phyloP scores from a whole-genome alignment of 2,329 filamentous ascomycete genomes.

The Talaromyces islandicus region DNA sequence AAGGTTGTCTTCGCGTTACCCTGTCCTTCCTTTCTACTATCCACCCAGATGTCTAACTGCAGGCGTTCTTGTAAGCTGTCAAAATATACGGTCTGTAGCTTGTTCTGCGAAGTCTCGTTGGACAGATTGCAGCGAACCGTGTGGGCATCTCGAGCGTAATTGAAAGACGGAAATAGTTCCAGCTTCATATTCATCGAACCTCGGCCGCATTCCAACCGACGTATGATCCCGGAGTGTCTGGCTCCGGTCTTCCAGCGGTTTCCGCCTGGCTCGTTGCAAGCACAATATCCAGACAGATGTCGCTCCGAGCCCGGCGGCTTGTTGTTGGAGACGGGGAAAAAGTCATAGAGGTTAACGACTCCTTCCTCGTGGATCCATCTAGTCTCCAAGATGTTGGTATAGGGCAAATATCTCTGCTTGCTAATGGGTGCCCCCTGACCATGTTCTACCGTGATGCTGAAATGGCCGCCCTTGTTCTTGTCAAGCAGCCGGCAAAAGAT shows the following conservation, averaged over 20 bases:
- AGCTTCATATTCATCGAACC: slow-evolving; percentile 60
- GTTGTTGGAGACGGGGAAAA: slow-evolving; percentile 65
- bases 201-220: slow-evolving; percentile 67
- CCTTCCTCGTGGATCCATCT: slow-evolving; percentile 72
- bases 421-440: slow-evolving; percentile 49
- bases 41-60: slow-evolving; percentile 63
- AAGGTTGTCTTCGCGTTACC: slow-evolving; percentile 50
- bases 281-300: slow-evolving; percentile 27
- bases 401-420: slow-evolving; percentile 72
- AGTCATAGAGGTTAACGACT: slow-evolving; percentile 67
- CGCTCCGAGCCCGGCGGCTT: slow-evolving; percentile 37
- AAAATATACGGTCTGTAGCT: slow-evolving; percentile 59
- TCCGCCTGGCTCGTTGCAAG: slow-evolving; percentile 36
- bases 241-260: slow-evolving; percentile 42
- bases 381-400: slow-evolving; percentile 69
- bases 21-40: slow-evolving; percentile 48
- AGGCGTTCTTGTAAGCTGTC: slow-evolving; percentile 54
- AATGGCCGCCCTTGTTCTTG: slow-evolving; percentile 68
- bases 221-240: slow-evolving; percentile 50
- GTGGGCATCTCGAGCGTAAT: slow-evolving; percentile 62
- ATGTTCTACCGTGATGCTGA: slow-evolving; percentile 53
- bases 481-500: slow-evolving; percentile 70
- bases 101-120: slow-evolving; percentile 30
- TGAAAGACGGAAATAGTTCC: slow-evolving; percentile 67
- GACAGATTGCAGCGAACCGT: slow-evolving; percentile 27